These are phyloP conservation scores for Fermentozyma sake DNA, from an alignment of 1,139 yeast genomes.

Conservation along the genomic window DNA sequence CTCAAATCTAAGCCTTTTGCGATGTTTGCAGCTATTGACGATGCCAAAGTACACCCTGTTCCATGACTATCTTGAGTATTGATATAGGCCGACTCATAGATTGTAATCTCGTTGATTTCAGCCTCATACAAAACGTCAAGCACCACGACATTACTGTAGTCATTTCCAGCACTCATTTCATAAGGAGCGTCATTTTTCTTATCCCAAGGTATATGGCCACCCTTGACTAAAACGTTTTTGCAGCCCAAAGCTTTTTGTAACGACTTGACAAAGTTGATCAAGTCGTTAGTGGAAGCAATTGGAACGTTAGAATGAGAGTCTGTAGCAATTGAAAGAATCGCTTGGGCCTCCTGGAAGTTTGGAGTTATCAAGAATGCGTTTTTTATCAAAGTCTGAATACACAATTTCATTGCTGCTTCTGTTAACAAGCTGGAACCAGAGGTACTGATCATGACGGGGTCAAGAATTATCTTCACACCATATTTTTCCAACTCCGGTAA, in stretches of 20 bases:
- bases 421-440: slow-evolving; percentile 61
- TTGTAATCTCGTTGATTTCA: slow-evolving; percentile 26
- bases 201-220: slow-evolving; percentile 71
- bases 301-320: slow-evolving; percentile 10
- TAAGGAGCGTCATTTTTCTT: slow-evolving; percentile 13
- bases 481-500: slow-evolving; percentile 23
- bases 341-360: slow-evolving; percentile 61
- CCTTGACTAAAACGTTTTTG: slow-evolving; percentile 64
- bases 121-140: slow-evolving; percentile 62
- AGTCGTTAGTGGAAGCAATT: slow-evolving; percentile 26
- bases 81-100: slow-evolving; percentile 48
- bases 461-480: slow-evolving; percentile 51
- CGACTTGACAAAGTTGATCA: slow-evolving; percentile 36
- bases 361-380: slow-evolving; percentile 71
- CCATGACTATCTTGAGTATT: slow-evolving; percentile 70
- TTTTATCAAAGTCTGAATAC: slow-evolving; percentile 46
- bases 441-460: slow-evolving; percentile 83
- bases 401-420: slow-evolving; percentile 39
- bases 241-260: slow-evolving; percentile 43
- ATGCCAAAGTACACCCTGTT: slow-evolving; percentile 85
- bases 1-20: slow-evolving; percentile 48
- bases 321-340: slow-evolving; percentile 22
- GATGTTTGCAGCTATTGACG: slow-evolving; percentile 73
- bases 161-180: slow-evolving; percentile 6
- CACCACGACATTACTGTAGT: slow-evolving; percentile 18